A percentile compares a stretch with the other conserved stretches of the same genome.
Conservation (phyloP, 495 filamentous ascomycete species). For the Neurospora sp. region DNA sequence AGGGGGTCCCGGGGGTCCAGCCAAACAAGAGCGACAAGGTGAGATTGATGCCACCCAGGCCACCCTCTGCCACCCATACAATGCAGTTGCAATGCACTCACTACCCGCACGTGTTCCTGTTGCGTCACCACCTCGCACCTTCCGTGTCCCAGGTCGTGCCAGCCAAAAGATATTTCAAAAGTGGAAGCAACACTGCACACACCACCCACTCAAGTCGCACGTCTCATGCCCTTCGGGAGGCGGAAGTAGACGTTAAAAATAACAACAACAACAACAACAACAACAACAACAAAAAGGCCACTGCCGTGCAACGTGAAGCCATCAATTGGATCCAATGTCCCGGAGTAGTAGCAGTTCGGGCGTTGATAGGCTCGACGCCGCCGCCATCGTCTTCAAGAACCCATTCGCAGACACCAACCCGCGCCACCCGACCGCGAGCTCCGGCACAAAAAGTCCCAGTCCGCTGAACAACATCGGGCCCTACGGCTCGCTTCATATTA, state of each 20-base stretch:
- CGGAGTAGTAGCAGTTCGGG: background rate
- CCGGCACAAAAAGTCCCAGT: background rate
- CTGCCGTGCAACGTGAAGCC: background rate
- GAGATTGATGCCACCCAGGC: background rate
- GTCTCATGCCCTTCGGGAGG: too few relatives aligned
- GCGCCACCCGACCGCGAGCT: background rate
- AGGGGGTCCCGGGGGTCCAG: background rate
- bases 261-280: too few relatives aligned
- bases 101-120: background rate
- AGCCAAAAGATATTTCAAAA: background rate
- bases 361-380: background rate
- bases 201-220: background rate
- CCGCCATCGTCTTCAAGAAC: background rate
- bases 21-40: background rate
- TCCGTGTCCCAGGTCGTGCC: background rate
- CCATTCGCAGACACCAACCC: background rate
- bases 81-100: background rate
- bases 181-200: background rate
- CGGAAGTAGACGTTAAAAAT: too few relatives aligned
- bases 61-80: background rate
- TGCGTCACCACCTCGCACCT: background rate
- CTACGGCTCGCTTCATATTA: background rate
- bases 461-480: background rate
- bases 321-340: background rate
- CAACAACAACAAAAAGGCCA: too few relatives aligned